A percentile compares a stretch with the other conserved stretches of the same genome.
Evolutionary conservation across 768 basidiomycete genomes (phyloP).

Genomic region (Vishniacozyma victoriae): DNA sequence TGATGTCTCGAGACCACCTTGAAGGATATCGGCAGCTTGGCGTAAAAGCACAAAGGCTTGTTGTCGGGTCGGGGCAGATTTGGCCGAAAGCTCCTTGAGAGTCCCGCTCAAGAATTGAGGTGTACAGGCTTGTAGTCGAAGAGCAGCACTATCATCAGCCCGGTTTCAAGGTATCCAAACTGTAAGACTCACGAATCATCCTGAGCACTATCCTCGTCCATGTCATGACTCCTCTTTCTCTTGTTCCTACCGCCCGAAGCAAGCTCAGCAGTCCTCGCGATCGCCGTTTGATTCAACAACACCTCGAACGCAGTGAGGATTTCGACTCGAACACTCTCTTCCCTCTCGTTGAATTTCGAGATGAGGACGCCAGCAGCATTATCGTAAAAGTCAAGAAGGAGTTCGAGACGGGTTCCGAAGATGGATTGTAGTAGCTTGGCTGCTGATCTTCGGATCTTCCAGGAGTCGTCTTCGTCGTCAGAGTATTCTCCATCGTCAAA

Average conservation of each 20-base stretch:
- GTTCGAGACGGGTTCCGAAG: conserved; percentile 83
- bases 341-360: conserved; percentile 85
- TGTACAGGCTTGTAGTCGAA: conserved; percentile 55
- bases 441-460: conserved; percentile 90
- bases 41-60: conserved; percentile 77
- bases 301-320: conserved; percentile 79
- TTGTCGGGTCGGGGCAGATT: conserved; percentile 73
- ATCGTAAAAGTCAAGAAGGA: conserved; percentile 70
- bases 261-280: conserved; percentile 52
- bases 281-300: conserved; percentile 74
- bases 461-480: conserved; percentile 96
- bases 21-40: conserved; percentile 68
- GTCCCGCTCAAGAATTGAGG: conserved; percentile 72
- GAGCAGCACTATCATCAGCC: conserved; percentile 18
- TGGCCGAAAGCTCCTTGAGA: conserved; percentile 76
- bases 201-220: conserved; percentile 50
- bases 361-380: conserved; percentile 82
- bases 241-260: conserved; percentile 47
- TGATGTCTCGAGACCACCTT: conserved; percentile 72
- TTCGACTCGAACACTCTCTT: conserved; percentile 88
- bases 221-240: conserved; percentile 47
- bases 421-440: conserved; percentile 82
- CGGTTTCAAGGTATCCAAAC: not conserved
- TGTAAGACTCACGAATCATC: conserved; percentile 38
- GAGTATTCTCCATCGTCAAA: conserved; percentile 80